phyloP scores from a whole-genome alignment of 495 filamentous ascomycete genomes.

The Penicillium odoratum region DNA sequence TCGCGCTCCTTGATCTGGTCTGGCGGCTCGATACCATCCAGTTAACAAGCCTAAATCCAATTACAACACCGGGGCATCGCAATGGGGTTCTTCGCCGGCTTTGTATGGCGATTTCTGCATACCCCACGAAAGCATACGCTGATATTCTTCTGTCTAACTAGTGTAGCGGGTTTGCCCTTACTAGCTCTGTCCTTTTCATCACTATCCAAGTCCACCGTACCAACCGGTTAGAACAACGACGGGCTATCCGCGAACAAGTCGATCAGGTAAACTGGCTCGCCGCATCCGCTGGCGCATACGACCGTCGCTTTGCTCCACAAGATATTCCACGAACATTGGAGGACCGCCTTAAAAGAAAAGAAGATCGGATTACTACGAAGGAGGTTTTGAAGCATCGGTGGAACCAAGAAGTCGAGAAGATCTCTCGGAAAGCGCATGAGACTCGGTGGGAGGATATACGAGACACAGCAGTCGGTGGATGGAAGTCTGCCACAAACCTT shows the following conservation, averaged over 20 bases:
- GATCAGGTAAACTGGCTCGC: conserved; percentile 57
- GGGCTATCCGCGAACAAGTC: conserved; percentile 69
- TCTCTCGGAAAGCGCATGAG: conserved; percentile 66
- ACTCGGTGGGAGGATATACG: conserved; percentile 62
- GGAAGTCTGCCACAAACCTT: conserved; percentile 30
- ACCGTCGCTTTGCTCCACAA: conserved; percentile 36
- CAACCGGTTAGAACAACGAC: conserved; percentile 68
- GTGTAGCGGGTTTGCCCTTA: conserved; percentile 83
- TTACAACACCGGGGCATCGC: not conserved
- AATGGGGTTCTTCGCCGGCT: conserved; percentile 81
- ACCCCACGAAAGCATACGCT: not conserved
- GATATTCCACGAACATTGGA: conserved; percentile 33
- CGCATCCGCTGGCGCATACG: conserved; percentile 47
- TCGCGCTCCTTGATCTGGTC: not conserved
- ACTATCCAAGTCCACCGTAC: conserved; percentile 70
- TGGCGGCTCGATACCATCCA: not conserved
- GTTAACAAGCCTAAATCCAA: not conserved
- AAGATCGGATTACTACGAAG: conserved; percentile 47
- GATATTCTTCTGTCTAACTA: conserved; percentile 11
- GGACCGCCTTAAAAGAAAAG: conserved; percentile 16
- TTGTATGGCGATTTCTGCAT: conserved; percentile 57
- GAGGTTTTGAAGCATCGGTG: conserved; percentile 76
- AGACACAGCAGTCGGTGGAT: conserved; percentile 41
- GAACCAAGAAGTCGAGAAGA: conserved; percentile 71
- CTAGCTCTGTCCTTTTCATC: conserved; percentile 78